A percentile compares a stretch with the other conserved stretches of the same genome.
These are phyloP conservation scores for Erythrobasidium yunnanense DNA, from an alignment of 768 basidiomycete genomes.

Conservation along the genomic window DNA sequence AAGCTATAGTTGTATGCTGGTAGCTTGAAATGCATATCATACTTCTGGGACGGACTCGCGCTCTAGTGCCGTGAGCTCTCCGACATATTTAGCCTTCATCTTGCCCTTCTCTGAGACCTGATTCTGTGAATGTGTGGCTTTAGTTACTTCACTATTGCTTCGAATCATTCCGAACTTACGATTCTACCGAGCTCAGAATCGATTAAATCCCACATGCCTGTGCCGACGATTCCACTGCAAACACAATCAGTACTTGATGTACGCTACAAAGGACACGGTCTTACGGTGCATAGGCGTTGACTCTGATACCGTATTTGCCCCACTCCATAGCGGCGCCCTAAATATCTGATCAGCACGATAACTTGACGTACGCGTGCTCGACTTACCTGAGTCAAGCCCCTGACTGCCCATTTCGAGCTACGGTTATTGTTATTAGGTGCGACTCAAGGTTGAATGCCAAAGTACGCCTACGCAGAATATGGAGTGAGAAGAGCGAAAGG, in stretches of 20 bases:
- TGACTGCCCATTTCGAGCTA: constrained; percentile 28
- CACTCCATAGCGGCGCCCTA: constrained; percentile 28
- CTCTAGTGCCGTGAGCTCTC: constrained; percentile 2
- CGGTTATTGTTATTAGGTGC: no score
- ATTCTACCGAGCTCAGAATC: constrained; percentile 27
- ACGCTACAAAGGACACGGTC: not conserved
- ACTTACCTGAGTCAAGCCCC: constrained; percentile 21
- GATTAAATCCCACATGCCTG: constrained; percentile 29
- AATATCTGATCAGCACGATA: not conserved
- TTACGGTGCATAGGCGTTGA: constrained; percentile 24
- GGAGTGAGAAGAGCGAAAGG: constrained; percentile 17
- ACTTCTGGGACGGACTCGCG: constrained; percentile 15
- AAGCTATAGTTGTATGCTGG: not conserved
- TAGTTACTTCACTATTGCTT: no score
- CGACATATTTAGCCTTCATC: constrained; percentile 19
- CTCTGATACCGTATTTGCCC: constrained; percentile 26
- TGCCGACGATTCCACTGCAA: constrained; percentile 22
- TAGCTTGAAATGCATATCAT: not conserved
- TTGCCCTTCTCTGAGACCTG: not conserved
- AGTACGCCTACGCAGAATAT: constrained; percentile 30
- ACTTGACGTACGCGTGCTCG: not conserved
- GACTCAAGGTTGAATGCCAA: no score
- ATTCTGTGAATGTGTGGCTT: constrained; percentile 1
- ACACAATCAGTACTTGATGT: not conserved
- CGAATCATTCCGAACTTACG: no score